Evolutionary conservation across 306 rosid species (phyloP).

Genomic region (Ceratonia siliqua): DNA sequence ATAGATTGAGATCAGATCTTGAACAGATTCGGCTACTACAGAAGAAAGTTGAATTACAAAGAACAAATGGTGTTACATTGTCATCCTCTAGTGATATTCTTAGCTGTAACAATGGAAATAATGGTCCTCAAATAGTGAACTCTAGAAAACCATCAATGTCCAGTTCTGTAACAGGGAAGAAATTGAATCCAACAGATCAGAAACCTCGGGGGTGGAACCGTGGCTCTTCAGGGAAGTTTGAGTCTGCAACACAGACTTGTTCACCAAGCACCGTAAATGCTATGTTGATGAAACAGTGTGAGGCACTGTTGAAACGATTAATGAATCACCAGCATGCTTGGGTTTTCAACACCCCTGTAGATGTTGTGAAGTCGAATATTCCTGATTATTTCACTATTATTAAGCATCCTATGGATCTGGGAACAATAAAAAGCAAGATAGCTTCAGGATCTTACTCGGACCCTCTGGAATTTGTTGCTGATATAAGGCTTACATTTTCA

Average conservation of each 20-base stretch:
- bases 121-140: constrained; percentile 46
- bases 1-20: constrained; percentile 66
- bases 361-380: constrained; percentile 70
- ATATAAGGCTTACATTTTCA: constrained; percentile 68
- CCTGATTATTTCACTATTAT: constrained; percentile 76
- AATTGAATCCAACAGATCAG: constrained; percentile 32
- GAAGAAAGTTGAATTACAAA: constrained; percentile 63
- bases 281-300: constrained; percentile 75
- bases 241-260: constrained; percentile 39
- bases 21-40: constrained; percentile 60
- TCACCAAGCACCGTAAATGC: constrained; percentile 46
- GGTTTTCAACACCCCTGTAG: constrained; percentile 83
- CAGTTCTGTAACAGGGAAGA: constrained; percentile 44
- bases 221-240: constrained; percentile 58
- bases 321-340: constrained; percentile 66
- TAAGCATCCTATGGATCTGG: constrained; percentile 88
- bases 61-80: constrained; percentile 51
- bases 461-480: constrained; percentile 63
- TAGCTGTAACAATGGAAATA: constrained; percentile 61
- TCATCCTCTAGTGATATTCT: constrained; percentile 85
- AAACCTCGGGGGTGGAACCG: constrained; percentile 57
- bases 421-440: constrained; percentile 66
- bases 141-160: constrained; percentile 43
- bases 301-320: constrained; percentile 60
- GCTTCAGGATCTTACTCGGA: constrained; percentile 53